phyloP scores from a whole-genome alignment of 2,329 filamentous ascomycete genomes.

The Tolypocladium sp. region DNA sequence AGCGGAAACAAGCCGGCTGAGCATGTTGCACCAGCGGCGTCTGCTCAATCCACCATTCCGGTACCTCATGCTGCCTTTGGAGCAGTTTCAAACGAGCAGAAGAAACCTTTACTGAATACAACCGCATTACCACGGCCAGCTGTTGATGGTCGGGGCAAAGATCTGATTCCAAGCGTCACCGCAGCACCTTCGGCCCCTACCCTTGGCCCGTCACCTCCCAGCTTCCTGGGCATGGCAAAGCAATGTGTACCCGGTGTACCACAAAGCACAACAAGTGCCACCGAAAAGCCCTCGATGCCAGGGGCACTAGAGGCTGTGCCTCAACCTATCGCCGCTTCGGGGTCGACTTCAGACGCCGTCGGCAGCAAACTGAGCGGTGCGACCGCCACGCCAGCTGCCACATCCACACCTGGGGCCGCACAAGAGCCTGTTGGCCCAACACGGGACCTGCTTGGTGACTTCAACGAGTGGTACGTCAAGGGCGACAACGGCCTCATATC shows the following conservation, averaged over 20 bases:
- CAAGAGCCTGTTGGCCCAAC: conserved; percentile 8
- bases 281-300: neutral
- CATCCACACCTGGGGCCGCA: conserved; percentile 5
- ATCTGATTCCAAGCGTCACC: neutral
- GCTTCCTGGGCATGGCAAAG: neutral
- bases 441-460: conserved; percentile 35
- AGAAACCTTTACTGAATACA: neutral
- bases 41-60: neutral
- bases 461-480: conserved; percentile 44
- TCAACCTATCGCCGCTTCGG: neutral
- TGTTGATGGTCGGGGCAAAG: neutral
- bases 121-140: neutral
- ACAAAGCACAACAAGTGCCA: neutral
- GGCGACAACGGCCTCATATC: conserved; percentile 45
- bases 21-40: neutral
- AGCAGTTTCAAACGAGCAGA: neutral
- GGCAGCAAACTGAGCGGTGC: neutral
- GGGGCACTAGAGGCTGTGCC: neutral
- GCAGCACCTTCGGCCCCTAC: neutral
- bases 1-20: neutral
- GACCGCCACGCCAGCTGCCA: neutral
- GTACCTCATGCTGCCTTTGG: neutral
- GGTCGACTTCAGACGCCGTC: neutral
- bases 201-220: neutral
- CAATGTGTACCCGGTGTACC: neutral